phyloP scores from a whole-genome alignment of 305 asterid species.

The Rubia balearica region DNA sequence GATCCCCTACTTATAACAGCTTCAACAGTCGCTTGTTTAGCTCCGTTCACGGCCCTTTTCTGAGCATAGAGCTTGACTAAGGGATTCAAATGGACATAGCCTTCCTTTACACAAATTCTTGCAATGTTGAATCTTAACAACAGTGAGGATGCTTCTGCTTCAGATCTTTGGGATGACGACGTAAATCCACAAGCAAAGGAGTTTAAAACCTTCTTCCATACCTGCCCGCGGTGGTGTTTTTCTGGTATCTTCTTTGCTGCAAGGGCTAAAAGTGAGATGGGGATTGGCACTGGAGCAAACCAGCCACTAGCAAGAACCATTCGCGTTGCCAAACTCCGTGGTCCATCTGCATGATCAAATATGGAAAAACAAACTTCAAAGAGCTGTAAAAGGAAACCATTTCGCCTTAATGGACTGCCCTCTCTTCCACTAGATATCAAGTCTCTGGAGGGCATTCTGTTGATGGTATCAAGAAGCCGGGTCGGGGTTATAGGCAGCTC shows the following conservation, averaged over 20 bases:
- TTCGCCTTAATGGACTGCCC: conserved; percentile 50
- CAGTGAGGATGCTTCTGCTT: conserved; percentile 69
- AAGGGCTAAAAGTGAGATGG: conserved; percentile 48
- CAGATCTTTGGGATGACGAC: conserved; percentile 66
- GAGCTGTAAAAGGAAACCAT: conserved; percentile 72
- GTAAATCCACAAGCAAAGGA: conserved; percentile 66
- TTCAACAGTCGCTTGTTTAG: conserved; percentile 70
- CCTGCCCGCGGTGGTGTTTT: conserved; percentile 45
- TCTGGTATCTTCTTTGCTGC: conserved; percentile 80
- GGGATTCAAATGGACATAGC: conserved; percentile 60
- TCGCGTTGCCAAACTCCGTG: conserved; percentile 77
- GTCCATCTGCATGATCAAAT: conserved; percentile 84
- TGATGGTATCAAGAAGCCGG: conserved; percentile 77
- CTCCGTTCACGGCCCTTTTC: conserved; percentile 59
- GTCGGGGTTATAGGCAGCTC: conserved; percentile 93
- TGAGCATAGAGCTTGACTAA: conserved; percentile 60
- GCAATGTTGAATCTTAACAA: conserved; percentile 71
- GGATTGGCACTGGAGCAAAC: conserved; percentile 82
- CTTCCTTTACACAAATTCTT: conserved; percentile 50
- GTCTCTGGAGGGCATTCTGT: conserved; percentile 61
- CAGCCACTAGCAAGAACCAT: conserved; percentile 90
- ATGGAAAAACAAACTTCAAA: conserved; percentile 94
- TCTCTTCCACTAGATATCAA: conserved; percentile 45
- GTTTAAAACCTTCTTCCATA: conserved; percentile 52
- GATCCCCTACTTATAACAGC: conserved; percentile 46